phyloP scores from a whole-genome alignment of 495 filamentous ascomycete species.

The Penicillium subrubescens region DNA sequence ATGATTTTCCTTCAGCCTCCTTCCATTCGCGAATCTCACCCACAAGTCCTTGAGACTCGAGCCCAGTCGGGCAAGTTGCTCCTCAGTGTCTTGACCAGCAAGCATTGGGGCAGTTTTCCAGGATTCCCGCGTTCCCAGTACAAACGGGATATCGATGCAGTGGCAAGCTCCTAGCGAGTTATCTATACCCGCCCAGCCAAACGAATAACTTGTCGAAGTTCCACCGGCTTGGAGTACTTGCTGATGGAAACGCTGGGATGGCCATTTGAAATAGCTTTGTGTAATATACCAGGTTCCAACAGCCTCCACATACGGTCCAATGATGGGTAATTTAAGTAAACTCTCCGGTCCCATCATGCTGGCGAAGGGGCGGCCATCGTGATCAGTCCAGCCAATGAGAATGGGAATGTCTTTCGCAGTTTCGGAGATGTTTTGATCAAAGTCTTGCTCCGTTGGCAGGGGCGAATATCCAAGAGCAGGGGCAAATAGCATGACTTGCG shows the following conservation, averaged over 20 bases:
- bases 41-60: constrained; percentile 7
- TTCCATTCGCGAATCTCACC: constrained; percentile 5
- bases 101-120: constrained; percentile 14
- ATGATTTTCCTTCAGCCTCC: background rate
- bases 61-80: constrained; percentile 3
- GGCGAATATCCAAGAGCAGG: constrained; percentile 10
- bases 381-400: constrained; percentile 14
- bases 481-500: constrained; percentile 16
- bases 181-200: background rate
- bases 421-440: constrained; percentile 7
- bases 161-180: constrained; percentile 5
- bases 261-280: constrained; percentile 19
- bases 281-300: constrained; percentile 14
- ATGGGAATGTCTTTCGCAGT: constrained; percentile 8
- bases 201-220: constrained; percentile 4
- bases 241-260: constrained; percentile 9
- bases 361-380: constrained; percentile 15
- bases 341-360: constrained; percentile 13
- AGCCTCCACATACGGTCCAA: constrained; percentile 11
- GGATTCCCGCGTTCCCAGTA: constrained; percentile 2
- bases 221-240: constrained; percentile 6
- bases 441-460: constrained; percentile 8
- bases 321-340: constrained; percentile 8
- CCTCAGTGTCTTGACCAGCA: constrained; percentile 2
- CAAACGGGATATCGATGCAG: constrained; percentile 15